Evolutionary conservation across 1,139 yeast species (phyloP).

Genomic region (Schwanniomyces etchellsii): DNA sequence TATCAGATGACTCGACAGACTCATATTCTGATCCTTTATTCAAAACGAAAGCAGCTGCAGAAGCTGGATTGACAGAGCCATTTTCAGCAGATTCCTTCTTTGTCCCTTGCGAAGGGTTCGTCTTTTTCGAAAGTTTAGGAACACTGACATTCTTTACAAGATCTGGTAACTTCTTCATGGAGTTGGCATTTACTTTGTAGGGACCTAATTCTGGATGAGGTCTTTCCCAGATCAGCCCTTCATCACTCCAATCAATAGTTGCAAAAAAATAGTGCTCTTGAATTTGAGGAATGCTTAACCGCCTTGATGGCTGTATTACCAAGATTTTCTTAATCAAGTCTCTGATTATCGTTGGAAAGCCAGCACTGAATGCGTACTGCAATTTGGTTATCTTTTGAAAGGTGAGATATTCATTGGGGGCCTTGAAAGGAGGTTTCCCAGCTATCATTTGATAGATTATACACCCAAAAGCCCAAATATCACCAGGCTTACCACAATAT

Average conservation of each 20-base stretch:
- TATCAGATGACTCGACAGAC: constrained; percentile 11
- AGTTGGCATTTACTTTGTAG: constrained; percentile 46
- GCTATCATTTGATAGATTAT: constrained; percentile 70
- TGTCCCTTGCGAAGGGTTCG: constrained; percentile 3
- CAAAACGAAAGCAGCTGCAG: constrained; percentile 43
- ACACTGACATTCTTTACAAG: constrained; percentile 14
- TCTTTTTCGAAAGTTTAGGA: constrained; percentile 1
- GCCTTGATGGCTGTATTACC: constrained; percentile 38
- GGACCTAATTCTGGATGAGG: constrained; percentile 78
- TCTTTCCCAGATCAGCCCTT: constrained; percentile 59
- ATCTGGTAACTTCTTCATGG: constrained; percentile 53
- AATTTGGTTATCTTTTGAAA: constrained; percentile 47
- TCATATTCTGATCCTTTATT: constrained; percentile 16
- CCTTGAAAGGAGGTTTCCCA: constrained; percentile 78
- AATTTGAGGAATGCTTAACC: constrained; percentile 33
- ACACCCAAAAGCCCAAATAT: constrained; percentile 81
- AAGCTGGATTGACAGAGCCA: constrained; percentile 28
- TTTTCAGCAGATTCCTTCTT: constrained; percentile 4
- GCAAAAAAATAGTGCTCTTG: constrained; percentile 66
- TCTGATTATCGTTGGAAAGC: constrained; percentile 42
- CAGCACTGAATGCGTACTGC: constrained; percentile 61
- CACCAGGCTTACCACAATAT: constrained; percentile 70
- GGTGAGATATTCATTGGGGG: constrained; percentile 67
- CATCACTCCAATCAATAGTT: constrained; percentile 59
- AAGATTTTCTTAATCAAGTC: constrained; percentile 41